Evolutionary conservation across 2,329 filamentous ascomycete species (phyloP).

Genomic region (Aspergillus aculeatus): DNA sequence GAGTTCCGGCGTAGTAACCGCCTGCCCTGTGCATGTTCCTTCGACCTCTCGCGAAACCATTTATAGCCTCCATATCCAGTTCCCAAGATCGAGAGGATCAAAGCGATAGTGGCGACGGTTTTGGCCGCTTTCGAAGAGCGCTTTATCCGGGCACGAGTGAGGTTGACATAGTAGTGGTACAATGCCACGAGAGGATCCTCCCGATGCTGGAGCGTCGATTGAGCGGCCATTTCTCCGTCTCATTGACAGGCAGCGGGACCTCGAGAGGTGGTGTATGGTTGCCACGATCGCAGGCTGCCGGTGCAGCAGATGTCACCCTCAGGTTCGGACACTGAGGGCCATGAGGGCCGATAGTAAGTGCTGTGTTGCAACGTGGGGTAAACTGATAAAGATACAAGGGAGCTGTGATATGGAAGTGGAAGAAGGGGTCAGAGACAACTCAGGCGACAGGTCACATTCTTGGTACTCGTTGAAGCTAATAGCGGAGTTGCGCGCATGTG

Average conservation of each 20-base stretch:
- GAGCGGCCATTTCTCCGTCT: constrained; percentile 66
- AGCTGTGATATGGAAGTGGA: background rate
- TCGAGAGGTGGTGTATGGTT: background rate
- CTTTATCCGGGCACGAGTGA: constrained; percentile 54
- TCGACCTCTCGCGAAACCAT: constrained; percentile 70
- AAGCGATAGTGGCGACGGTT: constrained; percentile 71
- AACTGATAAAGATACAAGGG: constrained; percentile 1
- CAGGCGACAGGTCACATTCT: constrained; percentile 15
- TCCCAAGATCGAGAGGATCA: constrained; percentile 75
- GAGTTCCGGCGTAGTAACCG: constrained; percentile 87
- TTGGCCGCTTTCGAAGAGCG: constrained; percentile 69
- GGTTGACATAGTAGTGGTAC: constrained; percentile 50
- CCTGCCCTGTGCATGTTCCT: constrained; percentile 78
- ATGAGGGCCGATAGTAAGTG: constrained; percentile 12
- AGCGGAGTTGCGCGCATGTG: constrained; percentile 20
- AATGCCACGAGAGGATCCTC: constrained; percentile 68
- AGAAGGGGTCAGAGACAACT: constrained; percentile 2
- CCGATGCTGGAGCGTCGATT: constrained; percentile 73
- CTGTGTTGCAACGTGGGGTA: constrained; percentile 5
- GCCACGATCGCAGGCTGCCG: constrained; percentile 7
- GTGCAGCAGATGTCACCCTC: constrained; percentile 17
- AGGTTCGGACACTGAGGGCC: constrained; percentile 17
- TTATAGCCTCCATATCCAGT: constrained; percentile 74
- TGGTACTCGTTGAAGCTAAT: constrained; percentile 12
- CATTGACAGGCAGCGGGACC: background rate